A percentile compares a stretch with the other conserved stretches of the same genome.
Evolutionary conservation across 2,329 filamentous ascomycete species (phyloP).

Genomic region (Orbilia ellipsospora): DNA sequence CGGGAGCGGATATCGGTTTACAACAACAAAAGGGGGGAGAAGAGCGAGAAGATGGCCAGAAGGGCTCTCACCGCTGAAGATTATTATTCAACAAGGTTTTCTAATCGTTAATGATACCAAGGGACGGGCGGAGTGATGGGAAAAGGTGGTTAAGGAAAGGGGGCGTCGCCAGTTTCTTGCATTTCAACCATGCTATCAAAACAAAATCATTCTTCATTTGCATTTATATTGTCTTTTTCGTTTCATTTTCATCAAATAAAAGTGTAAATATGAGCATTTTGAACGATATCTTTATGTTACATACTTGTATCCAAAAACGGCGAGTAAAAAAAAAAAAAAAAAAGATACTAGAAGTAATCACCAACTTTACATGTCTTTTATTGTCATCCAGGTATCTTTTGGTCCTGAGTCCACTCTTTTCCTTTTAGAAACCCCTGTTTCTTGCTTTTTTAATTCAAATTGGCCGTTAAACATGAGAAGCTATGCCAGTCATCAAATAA

Average conservation of each 20-base stretch:
- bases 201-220: too few species aligned
- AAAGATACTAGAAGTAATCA: background rate
- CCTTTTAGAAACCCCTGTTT: background rate
- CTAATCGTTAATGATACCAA: conserved; percentile 22
- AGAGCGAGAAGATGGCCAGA: background rate
- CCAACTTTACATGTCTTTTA: too few species aligned
- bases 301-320: background rate
- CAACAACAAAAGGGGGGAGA: background rate
- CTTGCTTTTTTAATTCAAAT: background rate
- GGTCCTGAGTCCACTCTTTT: background rate
- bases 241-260: background rate
- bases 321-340: background rate
- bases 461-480: conserved; percentile 6
- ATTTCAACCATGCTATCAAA: background rate
- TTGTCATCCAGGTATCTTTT: background rate
- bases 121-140: too few species aligned
- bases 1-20: background rate
- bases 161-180: background rate
- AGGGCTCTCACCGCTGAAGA: background rate
- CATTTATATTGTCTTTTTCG: too few species aligned
- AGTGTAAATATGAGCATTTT: conserved; percentile 17
- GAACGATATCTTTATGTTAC: conserved; percentile 11
- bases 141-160: background rate
- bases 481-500: conserved; percentile 18
- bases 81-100: conserved; percentile 6